A percentile compares a stretch with the other conserved stretches of the same genome.
phyloP scores from a whole-genome alignment of 2,329 filamentous ascomycete genomes.

The Arthroderma sp. region DNA sequence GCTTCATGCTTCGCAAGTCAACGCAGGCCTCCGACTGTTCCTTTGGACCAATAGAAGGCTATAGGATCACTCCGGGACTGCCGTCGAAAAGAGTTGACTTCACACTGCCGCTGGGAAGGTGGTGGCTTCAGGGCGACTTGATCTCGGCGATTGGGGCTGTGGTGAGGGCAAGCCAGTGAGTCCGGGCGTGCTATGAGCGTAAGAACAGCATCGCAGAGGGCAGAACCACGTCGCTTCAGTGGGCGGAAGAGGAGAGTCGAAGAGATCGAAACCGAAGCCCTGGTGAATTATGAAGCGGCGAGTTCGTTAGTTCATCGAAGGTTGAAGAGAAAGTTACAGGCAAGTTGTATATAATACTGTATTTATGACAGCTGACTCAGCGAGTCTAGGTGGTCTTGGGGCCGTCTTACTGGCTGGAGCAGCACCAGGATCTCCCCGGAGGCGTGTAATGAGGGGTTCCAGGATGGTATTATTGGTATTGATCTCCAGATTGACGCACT shows the following conservation, averaged over 20 bases:
- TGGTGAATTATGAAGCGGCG: too few species aligned
- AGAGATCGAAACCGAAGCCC: background rate
- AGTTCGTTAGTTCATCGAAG: too few species aligned
- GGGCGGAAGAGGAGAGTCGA: background rate
- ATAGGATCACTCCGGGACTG: background rate
- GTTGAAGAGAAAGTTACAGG: too few species aligned
- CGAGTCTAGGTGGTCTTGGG: too few species aligned
- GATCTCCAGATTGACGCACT: background rate
- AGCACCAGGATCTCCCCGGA: background rate
- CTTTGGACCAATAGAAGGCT: background rate
- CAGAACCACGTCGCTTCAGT: background rate
- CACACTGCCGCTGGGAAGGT: background rate
- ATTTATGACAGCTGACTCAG: background rate
- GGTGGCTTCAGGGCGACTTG: background rate
- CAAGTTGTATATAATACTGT: background rate
- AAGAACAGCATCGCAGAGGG: conserved; percentile 1
- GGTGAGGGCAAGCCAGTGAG: background rate
- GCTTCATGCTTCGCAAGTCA: background rate
- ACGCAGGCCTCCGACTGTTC: background rate
- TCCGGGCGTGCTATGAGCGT: background rate
- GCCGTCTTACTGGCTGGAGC: background rate
- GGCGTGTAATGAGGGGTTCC: background rate
- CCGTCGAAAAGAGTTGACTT: background rate
- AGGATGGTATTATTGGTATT: background rate
- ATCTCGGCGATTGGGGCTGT: background rate